These are phyloP conservation scores for Phytophthora sojae DNA, from an alignment of 352 stramenopile genomes.

Conservation along the genomic window DNA sequence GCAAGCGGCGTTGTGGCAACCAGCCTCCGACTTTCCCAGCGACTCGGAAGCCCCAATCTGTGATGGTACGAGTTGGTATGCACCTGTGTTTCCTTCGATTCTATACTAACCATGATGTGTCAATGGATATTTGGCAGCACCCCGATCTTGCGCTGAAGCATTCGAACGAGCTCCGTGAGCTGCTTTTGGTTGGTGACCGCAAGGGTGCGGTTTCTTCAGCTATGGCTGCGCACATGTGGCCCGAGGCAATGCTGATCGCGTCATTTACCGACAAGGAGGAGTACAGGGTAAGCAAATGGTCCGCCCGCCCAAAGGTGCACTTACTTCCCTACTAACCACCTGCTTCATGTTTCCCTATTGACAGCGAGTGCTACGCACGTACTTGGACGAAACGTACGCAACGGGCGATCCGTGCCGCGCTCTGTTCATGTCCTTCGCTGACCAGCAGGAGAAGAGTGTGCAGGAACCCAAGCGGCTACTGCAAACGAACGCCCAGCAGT, in stretches of 20 bases:
- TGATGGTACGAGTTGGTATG: conserved; percentile 35
- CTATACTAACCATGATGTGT: conserved; percentile 12
- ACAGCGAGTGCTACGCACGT: conserved; percentile 74
- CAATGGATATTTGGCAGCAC: conserved; percentile 44
- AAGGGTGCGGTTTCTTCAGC: conserved; percentile 80
- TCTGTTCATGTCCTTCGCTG: conserved; percentile 82
- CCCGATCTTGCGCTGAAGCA: conserved; percentile 58
- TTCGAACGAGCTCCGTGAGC: conserved; percentile 64
- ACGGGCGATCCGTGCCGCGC: conserved; percentile 79
- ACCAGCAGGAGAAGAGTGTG: conserved; percentile 87
- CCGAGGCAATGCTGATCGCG: conserved; percentile 87
- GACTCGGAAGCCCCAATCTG: conserved; percentile 50
- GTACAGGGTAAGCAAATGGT: conserved; percentile 61
- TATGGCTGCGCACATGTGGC: conserved; percentile 87
- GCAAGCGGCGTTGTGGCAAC: conserved; percentile 65
- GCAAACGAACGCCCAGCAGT: conserved; percentile 44
- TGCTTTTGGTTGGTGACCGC: conserved; percentile 80
- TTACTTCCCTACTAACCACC: conserved; percentile 2
- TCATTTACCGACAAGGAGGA: conserved; percentile 88
- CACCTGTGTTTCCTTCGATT: background rate
- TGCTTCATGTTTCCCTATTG: conserved; percentile 3
- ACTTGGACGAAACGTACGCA: conserved; percentile 82
- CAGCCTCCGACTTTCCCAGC: conserved; percentile 53
- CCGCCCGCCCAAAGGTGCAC: background rate
- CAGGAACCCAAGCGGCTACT: conserved; percentile 84